These are phyloP conservation scores for Annulohypoxylon truncatum DNA, from an alignment of 2,329 filamentous ascomycete genomes.

Conservation along the genomic window DNA sequence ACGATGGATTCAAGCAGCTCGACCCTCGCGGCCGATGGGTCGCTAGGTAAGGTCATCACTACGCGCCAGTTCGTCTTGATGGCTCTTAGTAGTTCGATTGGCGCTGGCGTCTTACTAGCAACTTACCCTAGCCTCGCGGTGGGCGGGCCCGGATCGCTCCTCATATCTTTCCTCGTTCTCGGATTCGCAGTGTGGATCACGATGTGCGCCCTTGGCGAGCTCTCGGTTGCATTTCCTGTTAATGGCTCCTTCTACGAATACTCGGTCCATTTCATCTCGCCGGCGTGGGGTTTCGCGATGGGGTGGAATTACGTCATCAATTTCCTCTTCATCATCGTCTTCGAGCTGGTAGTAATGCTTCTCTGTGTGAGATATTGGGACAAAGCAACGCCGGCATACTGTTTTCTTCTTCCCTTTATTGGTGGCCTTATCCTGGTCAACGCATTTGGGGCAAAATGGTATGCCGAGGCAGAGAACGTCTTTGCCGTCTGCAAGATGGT, in stretches of 20 bases:
- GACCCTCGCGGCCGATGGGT: background rate
- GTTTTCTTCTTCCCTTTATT: conserved; percentile 55
- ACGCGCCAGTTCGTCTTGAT: conserved; percentile 53
- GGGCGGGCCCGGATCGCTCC: conserved; percentile 49
- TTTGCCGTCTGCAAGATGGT: conserved; percentile 64
- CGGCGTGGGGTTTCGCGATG: conserved; percentile 55
- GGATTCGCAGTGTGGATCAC: conserved; percentile 51
- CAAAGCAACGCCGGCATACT: conserved; percentile 38
- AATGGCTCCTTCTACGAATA: conserved; percentile 55
- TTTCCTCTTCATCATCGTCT: conserved; percentile 53
- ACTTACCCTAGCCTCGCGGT: conserved; percentile 49
- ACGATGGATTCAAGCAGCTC: conserved; percentile 5
- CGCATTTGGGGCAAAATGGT: conserved; percentile 59
- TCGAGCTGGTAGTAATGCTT: conserved; percentile 53
- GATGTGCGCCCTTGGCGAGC: conserved; percentile 46
- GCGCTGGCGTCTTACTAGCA: conserved; percentile 52
- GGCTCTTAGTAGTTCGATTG: conserved; percentile 53
- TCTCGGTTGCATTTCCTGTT: conserved; percentile 50
- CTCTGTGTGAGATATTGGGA: conserved; percentile 50
- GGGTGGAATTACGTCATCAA: conserved; percentile 56
- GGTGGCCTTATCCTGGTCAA: conserved; percentile 55
- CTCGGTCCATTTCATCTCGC: conserved; percentile 53
- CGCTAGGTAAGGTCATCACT: conserved; percentile 47
- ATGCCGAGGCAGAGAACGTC: conserved; percentile 63
- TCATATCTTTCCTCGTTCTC: conserved; percentile 50